A percentile compares a stretch with the other conserved stretches of the same genome.
These are phyloP conservation scores for Acanthamoeba quina DNA, from an alignment of 208 protist species.

Conservation along the genomic window DNA sequence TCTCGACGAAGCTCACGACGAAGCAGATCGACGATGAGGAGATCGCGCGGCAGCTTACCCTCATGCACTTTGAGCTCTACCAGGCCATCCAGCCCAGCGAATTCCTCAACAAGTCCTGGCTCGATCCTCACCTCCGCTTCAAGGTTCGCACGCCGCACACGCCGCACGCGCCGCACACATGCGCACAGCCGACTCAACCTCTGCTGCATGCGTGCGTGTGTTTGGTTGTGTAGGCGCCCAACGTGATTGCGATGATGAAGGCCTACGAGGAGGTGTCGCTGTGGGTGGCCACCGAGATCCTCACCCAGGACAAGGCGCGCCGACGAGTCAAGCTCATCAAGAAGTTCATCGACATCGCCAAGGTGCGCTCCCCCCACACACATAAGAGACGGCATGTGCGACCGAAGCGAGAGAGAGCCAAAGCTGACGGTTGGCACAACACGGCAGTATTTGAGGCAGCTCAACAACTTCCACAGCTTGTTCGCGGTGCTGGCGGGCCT, in stretches of 20 bases:
- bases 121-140: slow-evolving; percentile 78
- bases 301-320: slow-evolving; percentile 70
- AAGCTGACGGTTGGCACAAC: background rate
- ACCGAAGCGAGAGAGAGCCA: too few species aligned
- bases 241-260: slow-evolving; percentile 85
- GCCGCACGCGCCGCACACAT: background rate
- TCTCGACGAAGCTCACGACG: slow-evolving; percentile 73
- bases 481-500: slow-evolving; percentile 49
- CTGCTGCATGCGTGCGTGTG: too few species aligned
- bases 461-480: slow-evolving; percentile 41
- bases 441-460: slow-evolving; percentile 22
- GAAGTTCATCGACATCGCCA: slow-evolving; percentile 83
- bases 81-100: slow-evolving; percentile 73
- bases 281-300: slow-evolving; percentile 84
- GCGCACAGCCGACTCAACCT: too few species aligned
- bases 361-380: background rate
- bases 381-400: too few species aligned
- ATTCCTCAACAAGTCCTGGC: slow-evolving; percentile 85
- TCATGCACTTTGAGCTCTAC: slow-evolving; percentile 54
- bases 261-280: slow-evolving; percentile 83
- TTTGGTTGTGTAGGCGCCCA: slow-evolving; percentile 68
- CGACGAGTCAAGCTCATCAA: slow-evolving; percentile 77
- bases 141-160: background rate
- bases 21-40: slow-evolving; percentile 81
- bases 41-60: slow-evolving; percentile 37